Base-by-base conservation (phyloP, 352 stramenopile genomes). In the Phytopythium helicoides region DNA sequence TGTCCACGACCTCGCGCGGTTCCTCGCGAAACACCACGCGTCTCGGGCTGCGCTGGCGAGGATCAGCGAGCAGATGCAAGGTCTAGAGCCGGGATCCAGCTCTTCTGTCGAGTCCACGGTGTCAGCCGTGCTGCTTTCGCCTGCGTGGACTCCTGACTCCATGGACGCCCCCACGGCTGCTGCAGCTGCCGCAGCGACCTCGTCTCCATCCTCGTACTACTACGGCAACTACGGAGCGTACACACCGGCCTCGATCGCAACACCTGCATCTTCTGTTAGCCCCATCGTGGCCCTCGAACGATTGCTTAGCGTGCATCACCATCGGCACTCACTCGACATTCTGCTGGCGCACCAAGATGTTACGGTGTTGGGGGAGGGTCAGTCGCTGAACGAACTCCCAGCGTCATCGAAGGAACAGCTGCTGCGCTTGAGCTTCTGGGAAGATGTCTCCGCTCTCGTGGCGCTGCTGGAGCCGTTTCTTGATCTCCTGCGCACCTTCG, bases 401-500 rank as follows among this genome's bases (percentile, higher is more conserved):
- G 25, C 66, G 14, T 52, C 54, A 35, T 26, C 71, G 9, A 82
- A 80, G 54, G 65, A 85, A 37, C 56, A 69, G 34, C 64, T 91
- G 26, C 64, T 70, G 38, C 76, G 55, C 23, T 40, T 81, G 49
- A 47, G 36, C 14, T 88, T 84, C 45, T 88, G 80, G 80, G 66
- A 84, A 26, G 66, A 86, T 41, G 35, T 88, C 10, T 52, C 66
- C 40, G 73, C 64, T 28, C 73, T 73, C 63, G 81, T 73, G 41
- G 58, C 52, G 6, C 57, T 91, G n/a, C 64, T 90, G 9, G 68
- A 81, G 54, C 80, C 80, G 9, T 91, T 91, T 39, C 47, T 81
- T n/a, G 75, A 91, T 40, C 60, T 88, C 41, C 62, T 88, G 54
- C 81, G 80, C 51, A 79, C 66, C 33, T 79, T 88, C 26, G 76